Evolutionary conservation across 1,284 basidiomycete species (phyloP).

Genomic region (Cutaneotrichosporon dermatis): DNA sequence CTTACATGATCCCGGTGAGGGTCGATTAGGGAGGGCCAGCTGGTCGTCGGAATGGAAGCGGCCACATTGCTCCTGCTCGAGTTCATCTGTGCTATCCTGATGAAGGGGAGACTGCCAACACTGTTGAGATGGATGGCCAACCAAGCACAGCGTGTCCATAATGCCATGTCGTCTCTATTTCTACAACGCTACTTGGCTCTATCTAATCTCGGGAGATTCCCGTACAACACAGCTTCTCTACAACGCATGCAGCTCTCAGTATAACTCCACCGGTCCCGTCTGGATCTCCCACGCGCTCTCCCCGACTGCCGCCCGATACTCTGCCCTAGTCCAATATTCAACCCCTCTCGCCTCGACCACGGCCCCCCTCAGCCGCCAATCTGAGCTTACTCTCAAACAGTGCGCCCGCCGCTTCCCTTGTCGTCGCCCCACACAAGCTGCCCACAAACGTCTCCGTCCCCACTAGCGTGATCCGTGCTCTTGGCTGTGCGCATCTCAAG

Average conservation of each 20-base stretch:
- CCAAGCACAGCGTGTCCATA: too few relatives aligned
- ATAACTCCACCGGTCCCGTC: not conserved
- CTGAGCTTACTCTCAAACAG: not conserved
- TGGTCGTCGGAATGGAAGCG: too few relatives aligned
- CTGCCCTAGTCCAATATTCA: not conserved
- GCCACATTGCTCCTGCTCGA: too few relatives aligned
- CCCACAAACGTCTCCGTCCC: not conserved
- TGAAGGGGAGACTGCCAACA: too few relatives aligned
- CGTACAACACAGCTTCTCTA: too few relatives aligned
- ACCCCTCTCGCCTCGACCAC: not conserved
- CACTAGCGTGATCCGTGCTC: not conserved
- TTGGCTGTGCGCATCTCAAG: not conserved
- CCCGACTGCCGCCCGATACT: not conserved
- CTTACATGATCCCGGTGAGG: too few relatives aligned
- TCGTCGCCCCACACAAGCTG: not conserved
- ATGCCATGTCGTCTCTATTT: too few relatives aligned
- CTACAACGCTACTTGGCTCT: too few relatives aligned
- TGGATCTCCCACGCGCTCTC: not conserved
- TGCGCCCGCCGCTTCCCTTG: not conserved
- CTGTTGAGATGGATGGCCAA: too few relatives aligned
- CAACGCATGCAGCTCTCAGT: not conserved
- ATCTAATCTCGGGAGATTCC: too few relatives aligned
- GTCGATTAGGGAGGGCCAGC: too few relatives aligned
- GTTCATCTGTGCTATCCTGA: too few relatives aligned
- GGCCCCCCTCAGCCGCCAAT: not conserved